These are phyloP conservation scores for Solanum arcanum DNA, from an alignment of 257 asterid genomes.

Conservation along the genomic window DNA sequence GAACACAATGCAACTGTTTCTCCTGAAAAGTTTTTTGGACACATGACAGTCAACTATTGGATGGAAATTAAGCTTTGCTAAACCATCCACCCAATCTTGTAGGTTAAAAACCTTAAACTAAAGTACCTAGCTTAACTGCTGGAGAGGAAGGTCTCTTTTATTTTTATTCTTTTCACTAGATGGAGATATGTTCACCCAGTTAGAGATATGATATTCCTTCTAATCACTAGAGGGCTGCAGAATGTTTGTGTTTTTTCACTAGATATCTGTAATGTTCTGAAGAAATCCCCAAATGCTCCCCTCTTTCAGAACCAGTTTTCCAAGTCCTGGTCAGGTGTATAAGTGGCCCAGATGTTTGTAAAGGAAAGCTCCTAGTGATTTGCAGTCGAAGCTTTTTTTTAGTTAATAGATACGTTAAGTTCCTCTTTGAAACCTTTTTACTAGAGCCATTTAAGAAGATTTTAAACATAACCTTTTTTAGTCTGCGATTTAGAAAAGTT, in stretches of 20 bases:
- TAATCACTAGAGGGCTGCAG: background rate
- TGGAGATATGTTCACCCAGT: background rate
- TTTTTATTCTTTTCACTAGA: background rate
- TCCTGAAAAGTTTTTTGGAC: background rate
- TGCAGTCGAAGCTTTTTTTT: background rate
- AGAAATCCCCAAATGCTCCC: background rate
- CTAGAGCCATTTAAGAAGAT: background rate
- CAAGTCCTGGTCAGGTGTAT: background rate
- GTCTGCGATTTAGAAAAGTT: background rate
- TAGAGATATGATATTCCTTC: background rate
- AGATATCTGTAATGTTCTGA: background rate
- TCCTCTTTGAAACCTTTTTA: background rate
- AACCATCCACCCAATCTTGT: background rate
- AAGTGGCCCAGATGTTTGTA: background rate
- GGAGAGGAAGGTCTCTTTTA: background rate
- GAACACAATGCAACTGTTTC: background rate
- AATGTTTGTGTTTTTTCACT: background rate
- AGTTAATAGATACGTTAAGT: background rate
- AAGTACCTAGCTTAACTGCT: background rate
- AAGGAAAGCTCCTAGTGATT: background rate
- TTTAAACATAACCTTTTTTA: background rate
- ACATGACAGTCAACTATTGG: background rate
- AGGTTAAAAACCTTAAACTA: background rate
- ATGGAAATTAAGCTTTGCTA: background rate
- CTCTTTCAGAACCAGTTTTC: background rate